Evolutionary conservation across 257 asterid species (phyloP).

Genomic region (Mentha longifolia): DNA sequence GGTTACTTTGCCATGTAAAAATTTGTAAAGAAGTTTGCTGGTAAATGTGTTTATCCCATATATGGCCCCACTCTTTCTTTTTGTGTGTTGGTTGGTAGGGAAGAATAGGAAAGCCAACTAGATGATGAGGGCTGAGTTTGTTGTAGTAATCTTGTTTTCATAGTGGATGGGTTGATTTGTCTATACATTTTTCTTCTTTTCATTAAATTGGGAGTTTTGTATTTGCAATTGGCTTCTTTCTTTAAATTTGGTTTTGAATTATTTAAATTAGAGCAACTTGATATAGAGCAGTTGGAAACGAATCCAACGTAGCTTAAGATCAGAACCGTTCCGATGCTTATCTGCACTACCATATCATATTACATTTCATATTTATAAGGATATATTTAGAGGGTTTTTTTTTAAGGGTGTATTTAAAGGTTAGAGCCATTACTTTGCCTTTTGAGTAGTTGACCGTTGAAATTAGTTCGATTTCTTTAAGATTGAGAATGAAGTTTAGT

Average conservation of each 20-base stretch:
- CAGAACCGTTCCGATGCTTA: constrained; percentile 18
- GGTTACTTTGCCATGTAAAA: constrained; percentile 23
- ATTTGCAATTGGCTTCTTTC: background rate
- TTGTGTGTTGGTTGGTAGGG: constrained; percentile 5
- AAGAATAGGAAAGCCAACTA: constrained; percentile 16
- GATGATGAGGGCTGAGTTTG: constrained; percentile 24
- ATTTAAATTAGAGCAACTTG: background rate
- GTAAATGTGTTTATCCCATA: constrained; percentile 4
- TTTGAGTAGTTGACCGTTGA: background rate
- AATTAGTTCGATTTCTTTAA: background rate
- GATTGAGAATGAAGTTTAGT: constrained; percentile 4
- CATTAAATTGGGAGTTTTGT: background rate
- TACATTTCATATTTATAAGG: too few species aligned
- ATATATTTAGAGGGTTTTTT: too few species aligned
- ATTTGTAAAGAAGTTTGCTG: constrained; percentile 10
- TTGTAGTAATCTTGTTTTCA: constrained; percentile 26
- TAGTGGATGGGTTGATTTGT: constrained; percentile 23
- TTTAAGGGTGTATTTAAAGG: too few species aligned
- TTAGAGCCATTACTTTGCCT: background rate
- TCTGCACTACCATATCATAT: background rate
- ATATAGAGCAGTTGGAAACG: background rate
- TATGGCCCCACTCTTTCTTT: background rate
- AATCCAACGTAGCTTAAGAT: background rate
- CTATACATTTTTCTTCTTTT: background rate
- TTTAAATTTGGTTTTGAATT: constrained; percentile 16